These are phyloP conservation scores for Diaporthe destruens DNA, from an alignment of 2,329 filamentous ascomycete genomes.

Conservation along the genomic window DNA sequence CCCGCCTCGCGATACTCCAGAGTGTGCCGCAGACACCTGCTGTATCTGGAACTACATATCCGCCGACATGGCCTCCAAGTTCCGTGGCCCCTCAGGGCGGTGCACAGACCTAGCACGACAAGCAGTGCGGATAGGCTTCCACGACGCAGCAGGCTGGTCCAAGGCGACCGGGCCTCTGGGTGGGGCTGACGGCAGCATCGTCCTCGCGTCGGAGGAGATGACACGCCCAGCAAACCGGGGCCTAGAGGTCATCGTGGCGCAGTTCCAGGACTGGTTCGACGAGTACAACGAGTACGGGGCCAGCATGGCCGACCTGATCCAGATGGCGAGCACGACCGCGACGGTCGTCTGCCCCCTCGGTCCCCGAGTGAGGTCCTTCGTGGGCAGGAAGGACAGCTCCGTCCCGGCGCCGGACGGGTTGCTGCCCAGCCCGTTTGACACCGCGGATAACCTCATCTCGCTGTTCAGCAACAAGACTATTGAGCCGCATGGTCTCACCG, in stretches of 20 bases:
- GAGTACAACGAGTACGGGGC: constrained; percentile 59
- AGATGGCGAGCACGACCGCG: constrained; percentile 64
- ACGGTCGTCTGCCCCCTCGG: constrained; percentile 60
- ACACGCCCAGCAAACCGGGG: constrained; percentile 3
- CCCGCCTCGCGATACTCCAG: constrained; percentile 1
- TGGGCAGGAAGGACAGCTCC: constrained; percentile 63
- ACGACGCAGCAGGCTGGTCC: constrained; percentile 50
- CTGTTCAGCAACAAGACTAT: constrained; percentile 68
- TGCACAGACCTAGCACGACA: constrained; percentile 59
- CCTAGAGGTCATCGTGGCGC: constrained; percentile 1
- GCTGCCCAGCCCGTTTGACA: constrained; percentile 57
- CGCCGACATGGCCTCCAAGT: constrained; percentile 53
- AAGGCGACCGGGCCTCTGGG: not conserved
- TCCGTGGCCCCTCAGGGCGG: constrained; percentile 53
- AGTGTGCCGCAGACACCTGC: constrained; percentile 16
- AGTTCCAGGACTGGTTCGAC: constrained; percentile 46
- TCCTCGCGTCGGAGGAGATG: constrained; percentile 20
- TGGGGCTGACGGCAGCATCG: constrained; percentile 18
- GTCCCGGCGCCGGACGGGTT: constrained; percentile 55
- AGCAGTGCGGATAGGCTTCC: constrained; percentile 62
- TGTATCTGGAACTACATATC: constrained; percentile 60
- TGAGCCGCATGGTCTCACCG: constrained; percentile 62
- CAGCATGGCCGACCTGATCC: constrained; percentile 66
- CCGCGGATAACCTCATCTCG: constrained; percentile 60
- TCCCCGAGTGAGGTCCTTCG: constrained; percentile 63